Evolutionary conservation across 805 yeast species (phyloP).

Genomic region (Wickerhamia fluorescens): DNA sequence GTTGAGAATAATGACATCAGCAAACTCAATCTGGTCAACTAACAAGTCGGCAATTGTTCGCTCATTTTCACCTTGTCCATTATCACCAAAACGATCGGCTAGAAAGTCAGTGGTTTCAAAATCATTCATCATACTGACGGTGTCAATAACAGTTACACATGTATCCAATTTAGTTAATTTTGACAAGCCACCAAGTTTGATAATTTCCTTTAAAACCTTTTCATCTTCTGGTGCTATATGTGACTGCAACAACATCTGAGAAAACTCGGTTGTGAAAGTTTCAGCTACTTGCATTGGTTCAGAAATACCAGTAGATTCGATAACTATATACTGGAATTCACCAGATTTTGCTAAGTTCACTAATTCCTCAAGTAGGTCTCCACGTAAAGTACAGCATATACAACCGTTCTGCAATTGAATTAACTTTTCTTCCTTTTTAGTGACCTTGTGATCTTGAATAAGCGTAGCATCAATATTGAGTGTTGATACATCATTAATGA

Average conservation of each 20-base stretch:
- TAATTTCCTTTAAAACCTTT: conserved; percentile 16
- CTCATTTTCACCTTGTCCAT: conserved; percentile 35
- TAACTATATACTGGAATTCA: conserved; percentile 35
- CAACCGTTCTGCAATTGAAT: conserved; percentile 43
- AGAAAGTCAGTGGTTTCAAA: conserved; percentile 39
- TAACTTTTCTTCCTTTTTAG: conserved; percentile 35
- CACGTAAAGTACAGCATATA: conserved; percentile 42
- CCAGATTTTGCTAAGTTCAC: conserved; percentile 26
- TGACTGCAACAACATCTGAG: conserved; percentile 22
- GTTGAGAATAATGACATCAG: conserved; percentile 39
- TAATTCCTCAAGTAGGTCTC: conserved; percentile 39
- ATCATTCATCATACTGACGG: conserved; percentile 33
- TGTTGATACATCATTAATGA: conserved; percentile 39
- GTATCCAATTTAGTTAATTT: conserved; percentile 36
- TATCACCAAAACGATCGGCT: conserved; percentile 33
- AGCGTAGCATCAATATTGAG: conserved; percentile 39
- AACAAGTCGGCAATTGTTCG: conserved; percentile 39
- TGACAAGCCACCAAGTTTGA: conserved; percentile 34
- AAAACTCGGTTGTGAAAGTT: conserved; percentile 38
- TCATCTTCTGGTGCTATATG: conserved; percentile 12
- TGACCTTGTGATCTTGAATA: conserved; percentile 31
- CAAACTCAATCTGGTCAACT: conserved; percentile 42
- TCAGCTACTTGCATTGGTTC: conserved; percentile 49
- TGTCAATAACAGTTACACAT: conserved; percentile 41
- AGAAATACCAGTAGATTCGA: conserved; percentile 41